Percentiles rank a stretch among this genome's conserved stretches.
Conservation (phyloP, 2,329 filamentous ascomycete species). For the Alternaria ventricosa region DNA sequence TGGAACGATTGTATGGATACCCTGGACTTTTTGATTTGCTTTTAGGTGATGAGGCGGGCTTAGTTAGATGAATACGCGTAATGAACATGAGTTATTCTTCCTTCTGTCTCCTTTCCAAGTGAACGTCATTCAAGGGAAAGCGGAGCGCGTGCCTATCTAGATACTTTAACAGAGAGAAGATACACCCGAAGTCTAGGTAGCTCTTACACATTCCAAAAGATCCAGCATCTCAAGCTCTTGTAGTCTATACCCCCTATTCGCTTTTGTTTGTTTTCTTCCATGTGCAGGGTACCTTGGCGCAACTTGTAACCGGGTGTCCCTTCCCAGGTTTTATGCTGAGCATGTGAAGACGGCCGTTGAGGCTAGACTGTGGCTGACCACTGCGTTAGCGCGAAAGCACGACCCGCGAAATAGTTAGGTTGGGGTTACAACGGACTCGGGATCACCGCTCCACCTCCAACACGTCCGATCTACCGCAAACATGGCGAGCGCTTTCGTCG, state of each 20-base stretch:
- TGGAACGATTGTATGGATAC: slow-evolving; percentile 15
- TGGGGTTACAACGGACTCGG: slow-evolving; percentile 6
- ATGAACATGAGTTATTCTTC: not conserved
- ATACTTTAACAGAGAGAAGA: not conserved
- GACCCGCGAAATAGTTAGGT: slow-evolving; percentile 12
- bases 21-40: slow-evolving; percentile 5
- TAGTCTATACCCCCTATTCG: not conserved
- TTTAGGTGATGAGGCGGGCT: not conserved
- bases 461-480: slow-evolving; percentile 9
- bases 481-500: slow-evolving; percentile 74
- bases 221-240: not conserved
- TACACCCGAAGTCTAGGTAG: not conserved
- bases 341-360: slow-evolving; percentile 9
- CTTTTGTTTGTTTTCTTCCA: not conserved
- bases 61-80: not conserved
- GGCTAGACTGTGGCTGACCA: slow-evolving; percentile 8
- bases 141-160: not conserved
- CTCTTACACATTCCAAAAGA: not conserved
- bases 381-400: slow-evolving; percentile 7
- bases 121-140: not conserved
- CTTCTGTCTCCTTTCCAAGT: not conserved
- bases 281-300: not conserved
- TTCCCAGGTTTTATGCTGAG: not conserved
- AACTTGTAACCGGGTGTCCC: not conserved
- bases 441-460: slow-evolving; percentile 10